These are phyloP conservation scores for Phyllachora maydis DNA, from an alignment of 2,329 filamentous ascomycete species.

Conservation along the genomic window DNA sequence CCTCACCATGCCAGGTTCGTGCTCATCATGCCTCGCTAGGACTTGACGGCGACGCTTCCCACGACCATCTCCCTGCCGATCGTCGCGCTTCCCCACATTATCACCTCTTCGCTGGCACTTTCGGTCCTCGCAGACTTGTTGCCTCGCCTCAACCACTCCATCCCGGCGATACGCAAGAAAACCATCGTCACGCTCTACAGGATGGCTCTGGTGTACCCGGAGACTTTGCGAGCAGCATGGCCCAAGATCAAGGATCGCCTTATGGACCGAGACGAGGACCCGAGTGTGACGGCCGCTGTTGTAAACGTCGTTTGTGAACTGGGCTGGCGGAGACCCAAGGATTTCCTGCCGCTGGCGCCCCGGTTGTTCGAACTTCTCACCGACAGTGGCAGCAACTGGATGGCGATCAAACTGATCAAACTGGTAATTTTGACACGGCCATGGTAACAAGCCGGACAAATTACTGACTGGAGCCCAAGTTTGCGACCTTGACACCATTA, in stretches of 20 bases:
- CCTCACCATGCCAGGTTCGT: no score
- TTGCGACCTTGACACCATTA: constrained; percentile 80
- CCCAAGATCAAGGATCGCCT: constrained; percentile 91
- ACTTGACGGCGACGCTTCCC: constrained; percentile 51
- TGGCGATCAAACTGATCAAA: constrained; percentile 99
- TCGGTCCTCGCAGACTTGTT: constrained; percentile 75
- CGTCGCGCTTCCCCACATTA: constrained; percentile 78
- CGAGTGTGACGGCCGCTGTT: constrained; percentile 85
- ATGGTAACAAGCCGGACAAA: background rate
- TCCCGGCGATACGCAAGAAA: constrained; percentile 79
- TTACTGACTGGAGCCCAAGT: constrained; percentile 29
- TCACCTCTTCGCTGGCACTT: constrained; percentile 79
- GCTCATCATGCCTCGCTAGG: constrained; percentile 22
- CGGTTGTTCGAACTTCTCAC: constrained; percentile 83
- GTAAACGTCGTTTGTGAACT: constrained; percentile 95
- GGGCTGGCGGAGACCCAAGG: constrained; percentile 80
- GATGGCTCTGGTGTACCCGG: constrained; percentile 86
- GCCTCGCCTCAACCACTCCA: constrained; percentile 69
- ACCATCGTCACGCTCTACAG: constrained; percentile 88
- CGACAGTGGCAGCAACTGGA: constrained; percentile 93
- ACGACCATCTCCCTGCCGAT: constrained; percentile 74
- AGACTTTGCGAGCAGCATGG: constrained; percentile 82
- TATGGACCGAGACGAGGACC: constrained; percentile 75
- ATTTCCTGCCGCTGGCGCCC: constrained; percentile 82
- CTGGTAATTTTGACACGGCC: constrained; percentile 28